A percentile compares a stretch with the other conserved stretches of the same genome.
Evolutionary conservation across 2,329 filamentous ascomycete species (phyloP).

Genomic region (Curvularia hawaiiensis): DNA sequence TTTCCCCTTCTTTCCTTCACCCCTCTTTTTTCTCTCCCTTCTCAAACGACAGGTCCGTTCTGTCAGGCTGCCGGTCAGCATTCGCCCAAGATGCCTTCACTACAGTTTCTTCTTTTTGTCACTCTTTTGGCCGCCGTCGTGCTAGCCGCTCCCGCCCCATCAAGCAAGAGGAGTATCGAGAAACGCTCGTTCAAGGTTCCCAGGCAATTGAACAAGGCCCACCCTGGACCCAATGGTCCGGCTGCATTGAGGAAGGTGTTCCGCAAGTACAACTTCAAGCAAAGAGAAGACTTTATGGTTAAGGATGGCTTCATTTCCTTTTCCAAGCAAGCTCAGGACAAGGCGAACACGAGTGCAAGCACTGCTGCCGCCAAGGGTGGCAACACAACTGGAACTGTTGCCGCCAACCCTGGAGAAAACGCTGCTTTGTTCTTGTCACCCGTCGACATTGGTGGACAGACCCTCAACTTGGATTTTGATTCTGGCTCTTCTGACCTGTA

Average conservation of each 20-base stretch:
- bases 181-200: conserved; percentile 68
- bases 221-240: conserved; percentile 60
- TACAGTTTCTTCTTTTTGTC: conserved; percentile 50
- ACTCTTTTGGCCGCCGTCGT: conserved; percentile 56
- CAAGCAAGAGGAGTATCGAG: conserved; percentile 43
- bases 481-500: conserved; percentile 76
- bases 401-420: conserved; percentile 67
- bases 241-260: conserved; percentile 69
- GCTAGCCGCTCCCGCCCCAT: conserved; percentile 53
- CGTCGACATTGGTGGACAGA: conserved; percentile 72
- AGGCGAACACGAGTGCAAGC: neutral
- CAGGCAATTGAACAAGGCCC: conserved; percentile 61
- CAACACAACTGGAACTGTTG: conserved; percentile 61
- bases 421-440: conserved; percentile 74
- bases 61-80: conserved; percentile 48
- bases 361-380: conserved; percentile 32
- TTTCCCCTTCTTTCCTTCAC: conserved; percentile 24
- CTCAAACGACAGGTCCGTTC: conserved; percentile 24
- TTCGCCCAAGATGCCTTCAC: conserved; percentile 44
- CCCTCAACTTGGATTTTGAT: conserved; percentile 72
- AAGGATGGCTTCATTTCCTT: conserved; percentile 49
- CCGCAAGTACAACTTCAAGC: conserved; percentile 64
- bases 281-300: conserved; percentile 26
- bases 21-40: conserved; percentile 22
- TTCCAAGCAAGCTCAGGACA: conserved; percentile 21